Evolutionary conservation across 2,329 filamentous ascomycete genomes (phyloP), one percentile per base, ranked within the genome.

Genomic region (Basipetospora chlamydospora): DNA sequence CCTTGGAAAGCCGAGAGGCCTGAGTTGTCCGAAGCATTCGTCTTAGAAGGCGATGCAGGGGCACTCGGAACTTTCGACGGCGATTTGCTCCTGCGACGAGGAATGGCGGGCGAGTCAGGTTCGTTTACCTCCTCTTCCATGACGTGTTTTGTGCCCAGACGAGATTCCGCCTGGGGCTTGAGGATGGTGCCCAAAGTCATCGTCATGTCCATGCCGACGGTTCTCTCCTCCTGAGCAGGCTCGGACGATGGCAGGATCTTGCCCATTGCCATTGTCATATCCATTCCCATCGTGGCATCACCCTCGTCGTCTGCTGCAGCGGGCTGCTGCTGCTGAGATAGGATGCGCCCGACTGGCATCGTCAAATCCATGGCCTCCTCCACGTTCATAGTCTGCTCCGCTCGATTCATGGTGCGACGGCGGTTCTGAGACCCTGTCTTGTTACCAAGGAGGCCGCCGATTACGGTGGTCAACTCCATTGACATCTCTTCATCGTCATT

Each of bases 391-490:
- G 48, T 35, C 48, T 46, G 30, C 13, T 36, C 34, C 12, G 23
- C 4, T 42, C 28, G 21, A 45, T 28, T 18, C 55, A 37, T 20
- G 44, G 40, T 49, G 38, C 43, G 12, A 46, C 37, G 20, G 44
- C 49, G 37, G 50, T 56, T 49, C 51, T 55, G 42, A 37, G 53
- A 43, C 11, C 15, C 35, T 5, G 16, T 16, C 21, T 33, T 33
- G 22, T 28, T 26, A 18, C 21, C 28, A 5, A 77, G 48, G 1
- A 77, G 55, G 13, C 67, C 64, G 0, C 75, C 74, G 43, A 79
- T 66, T 22, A 75, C 73, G 3, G 73, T 71, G 1, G 78, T 83
- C 40, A 86, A 66, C 47, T 86, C 81, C 78, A 86, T 86, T 0
- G 80, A 82, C 64, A 85, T 74, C 30, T 86, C 80, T 44, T 79